Evolutionary conservation across 495 filamentous ascomycete species (phyloP).

Genomic region (Penicilliopsis zonata): DNA sequence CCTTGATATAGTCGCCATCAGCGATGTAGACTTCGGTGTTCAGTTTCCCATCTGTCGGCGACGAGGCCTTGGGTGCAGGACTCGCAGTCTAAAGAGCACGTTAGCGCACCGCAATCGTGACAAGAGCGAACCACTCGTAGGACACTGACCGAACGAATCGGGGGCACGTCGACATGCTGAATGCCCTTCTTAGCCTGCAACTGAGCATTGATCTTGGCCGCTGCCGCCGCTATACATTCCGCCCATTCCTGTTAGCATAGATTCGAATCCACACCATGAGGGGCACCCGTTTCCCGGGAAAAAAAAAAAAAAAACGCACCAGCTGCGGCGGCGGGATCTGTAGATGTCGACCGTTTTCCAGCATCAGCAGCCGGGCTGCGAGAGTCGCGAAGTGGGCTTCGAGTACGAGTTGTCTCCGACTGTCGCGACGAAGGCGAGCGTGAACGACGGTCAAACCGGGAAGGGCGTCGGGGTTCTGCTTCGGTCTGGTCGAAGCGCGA

Average conservation of each 20-base stretch:
- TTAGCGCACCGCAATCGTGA: constrained; percentile 7
- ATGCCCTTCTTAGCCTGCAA: constrained; percentile 87
- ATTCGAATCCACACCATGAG: not conserved
- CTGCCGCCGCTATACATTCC: constrained; percentile 82
- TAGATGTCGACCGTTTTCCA: constrained; percentile 29
- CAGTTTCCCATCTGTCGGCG: constrained; percentile 43
- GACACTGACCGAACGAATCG: constrained; percentile 53
- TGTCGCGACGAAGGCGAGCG: constrained; percentile 63
- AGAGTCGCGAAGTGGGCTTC: constrained; percentile 60
- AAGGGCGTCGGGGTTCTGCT: constrained; percentile 56
- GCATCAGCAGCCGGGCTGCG: constrained; percentile 37
- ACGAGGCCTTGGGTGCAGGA: constrained; percentile 32
- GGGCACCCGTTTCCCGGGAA: constrained; percentile 10
- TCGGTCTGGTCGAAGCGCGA: constrained; percentile 89
- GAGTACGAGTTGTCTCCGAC: constrained; percentile 52
- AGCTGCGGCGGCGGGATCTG: constrained; percentile 75
- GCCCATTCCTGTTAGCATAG: not conserved
- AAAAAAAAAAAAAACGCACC: constrained; percentile 35
- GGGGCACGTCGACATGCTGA: constrained; percentile 89
- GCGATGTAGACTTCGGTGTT: constrained; percentile 85
- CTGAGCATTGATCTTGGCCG: constrained; percentile 86
- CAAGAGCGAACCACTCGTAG: not conserved
- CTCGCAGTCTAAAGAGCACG: constrained; percentile 34
- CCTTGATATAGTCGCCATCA: constrained; percentile 93
- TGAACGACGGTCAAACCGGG: constrained; percentile 77